Conservation (phyloP, 306 rosid genomes). For the Castanospermum australe region DNA sequence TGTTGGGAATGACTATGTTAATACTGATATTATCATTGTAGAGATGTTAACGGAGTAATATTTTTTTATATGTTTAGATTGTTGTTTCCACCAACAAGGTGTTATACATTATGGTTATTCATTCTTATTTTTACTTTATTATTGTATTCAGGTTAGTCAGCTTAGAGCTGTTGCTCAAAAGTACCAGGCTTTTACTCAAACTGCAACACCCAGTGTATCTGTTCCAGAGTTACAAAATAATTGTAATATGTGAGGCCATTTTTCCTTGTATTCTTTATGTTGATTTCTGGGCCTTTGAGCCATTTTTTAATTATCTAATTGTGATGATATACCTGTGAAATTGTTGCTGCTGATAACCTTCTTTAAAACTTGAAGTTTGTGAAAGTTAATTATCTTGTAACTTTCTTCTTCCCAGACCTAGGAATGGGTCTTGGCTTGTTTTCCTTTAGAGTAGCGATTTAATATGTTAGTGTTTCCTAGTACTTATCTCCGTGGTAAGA, state of each 20-base stretch:
- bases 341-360: not conserved
- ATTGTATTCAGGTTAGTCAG: conserved; percentile 73
- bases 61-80: not conserved
- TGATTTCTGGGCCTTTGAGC: not conserved
- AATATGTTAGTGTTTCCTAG: not conserved
- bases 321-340: not conserved
- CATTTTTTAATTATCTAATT: not conserved
- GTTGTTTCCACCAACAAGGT: not conserved
- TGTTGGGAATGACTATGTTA: not conserved
- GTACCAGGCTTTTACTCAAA: conserved; percentile 71
- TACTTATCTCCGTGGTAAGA: not conserved
- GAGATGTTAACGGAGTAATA: not conserved
- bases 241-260: conserved; percentile 78
- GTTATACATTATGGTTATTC: conserved; percentile 1
- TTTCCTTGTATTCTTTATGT: not conserved
- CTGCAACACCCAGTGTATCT: conserved; percentile 79
- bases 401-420: not conserved
- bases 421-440: not conserved
- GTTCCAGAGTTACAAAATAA: conserved; percentile 90
- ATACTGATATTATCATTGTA: not conserved
- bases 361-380: not conserved
- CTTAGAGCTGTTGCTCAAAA: conserved; percentile 93
- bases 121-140: conserved; percentile 25
- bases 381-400: not conserved
- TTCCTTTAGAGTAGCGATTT: conserved; percentile 1